Conservation (phyloP, 2,329 filamentous ascomycete genomes). For the Chaetoscypha palmicola region DNA sequence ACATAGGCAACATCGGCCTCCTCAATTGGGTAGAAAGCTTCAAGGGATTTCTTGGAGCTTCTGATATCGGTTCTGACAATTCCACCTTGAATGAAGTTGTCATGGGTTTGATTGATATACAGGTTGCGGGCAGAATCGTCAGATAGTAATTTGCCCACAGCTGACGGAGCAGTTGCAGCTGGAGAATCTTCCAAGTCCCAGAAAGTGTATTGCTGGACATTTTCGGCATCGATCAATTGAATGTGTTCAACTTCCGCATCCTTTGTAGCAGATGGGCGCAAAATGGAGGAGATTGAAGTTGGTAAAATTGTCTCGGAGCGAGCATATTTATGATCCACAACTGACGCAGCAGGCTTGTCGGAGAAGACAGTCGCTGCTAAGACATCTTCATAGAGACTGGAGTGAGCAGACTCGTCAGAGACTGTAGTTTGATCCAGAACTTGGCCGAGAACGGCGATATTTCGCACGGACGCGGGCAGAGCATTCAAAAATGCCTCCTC, state of each 20-base stretch:
- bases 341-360: conserved; percentile 53
- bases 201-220: conserved; percentile 81
- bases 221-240: conserved; percentile 45
- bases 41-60: conserved; percentile 72
- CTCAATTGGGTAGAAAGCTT: conserved; percentile 75
- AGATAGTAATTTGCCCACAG: conserved; percentile 54
- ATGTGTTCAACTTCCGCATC: conserved; percentile 22
- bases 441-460: conserved; percentile 82
- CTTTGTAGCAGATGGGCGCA: conserved; percentile 46
- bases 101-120: conserved; percentile 54
- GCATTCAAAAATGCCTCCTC: conserved; percentile 87
- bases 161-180: conserved; percentile 56
- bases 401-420: conserved; percentile 68
- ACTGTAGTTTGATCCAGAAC: conserved; percentile 68
- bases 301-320: conserved; percentile 54
- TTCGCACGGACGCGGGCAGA: conserved; percentile 68
- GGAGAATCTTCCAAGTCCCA: conserved; percentile 80
- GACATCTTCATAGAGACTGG: conserved; percentile 87
- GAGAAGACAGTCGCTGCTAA: conserved; percentile 78
- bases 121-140: conserved; percentile 62
- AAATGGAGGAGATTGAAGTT: conserved; percentile 43
- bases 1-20: conserved; percentile 74
- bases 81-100: conserved; percentile 67
- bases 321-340: conserved; percentile 86
- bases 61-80: conserved; percentile 78